Evolutionary conservation across 495 filamentous ascomycete species (phyloP).

Genomic region (Talaromyces nanjingensis): DNA sequence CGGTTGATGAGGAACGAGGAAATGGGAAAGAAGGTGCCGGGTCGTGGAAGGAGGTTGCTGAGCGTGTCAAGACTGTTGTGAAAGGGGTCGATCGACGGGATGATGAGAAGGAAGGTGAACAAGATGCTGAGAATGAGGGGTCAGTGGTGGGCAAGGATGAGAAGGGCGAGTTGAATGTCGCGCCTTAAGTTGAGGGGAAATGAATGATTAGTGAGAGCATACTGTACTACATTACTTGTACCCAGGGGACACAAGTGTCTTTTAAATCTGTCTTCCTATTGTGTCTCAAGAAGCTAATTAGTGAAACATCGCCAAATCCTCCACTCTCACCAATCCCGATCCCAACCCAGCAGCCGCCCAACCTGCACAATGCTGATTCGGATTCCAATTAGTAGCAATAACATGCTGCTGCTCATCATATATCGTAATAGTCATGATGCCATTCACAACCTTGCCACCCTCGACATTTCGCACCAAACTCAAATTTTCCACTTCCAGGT

Average conservation of each 20-base stretch:
- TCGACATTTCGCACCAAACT: constrained; percentile 26
- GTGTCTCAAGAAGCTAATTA: neutral
- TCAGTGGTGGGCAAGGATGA: neutral
- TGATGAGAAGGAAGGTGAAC: neutral
- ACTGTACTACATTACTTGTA: too few relatives aligned
- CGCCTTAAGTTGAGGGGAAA: neutral
- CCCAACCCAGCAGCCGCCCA: constrained; percentile 60
- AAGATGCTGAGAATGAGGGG: neutral
- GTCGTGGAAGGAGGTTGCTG: neutral
- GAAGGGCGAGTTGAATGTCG: neutral
- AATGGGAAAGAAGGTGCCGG: neutral
- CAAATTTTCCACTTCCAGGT: constrained; percentile 44
- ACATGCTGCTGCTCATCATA: constrained; percentile 53
- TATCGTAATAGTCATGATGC: constrained; percentile 39
- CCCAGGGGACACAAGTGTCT: too few relatives aligned
- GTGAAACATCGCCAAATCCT: constrained; percentile 51
- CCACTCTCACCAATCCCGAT: constrained; percentile 58
- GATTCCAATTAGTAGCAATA: constrained; percentile 57
- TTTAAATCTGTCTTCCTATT: too few relatives aligned
- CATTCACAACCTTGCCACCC: constrained; percentile 26
- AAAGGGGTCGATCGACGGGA: neutral
- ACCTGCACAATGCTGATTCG: constrained; percentile 51
- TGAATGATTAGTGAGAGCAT: too few relatives aligned
- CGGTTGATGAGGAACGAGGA: neutral
- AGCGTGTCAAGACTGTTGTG: neutral